These are phyloP conservation scores for Phytopythium litorale DNA, from an alignment of 352 stramenopile species.

Conservation along the genomic window DNA sequence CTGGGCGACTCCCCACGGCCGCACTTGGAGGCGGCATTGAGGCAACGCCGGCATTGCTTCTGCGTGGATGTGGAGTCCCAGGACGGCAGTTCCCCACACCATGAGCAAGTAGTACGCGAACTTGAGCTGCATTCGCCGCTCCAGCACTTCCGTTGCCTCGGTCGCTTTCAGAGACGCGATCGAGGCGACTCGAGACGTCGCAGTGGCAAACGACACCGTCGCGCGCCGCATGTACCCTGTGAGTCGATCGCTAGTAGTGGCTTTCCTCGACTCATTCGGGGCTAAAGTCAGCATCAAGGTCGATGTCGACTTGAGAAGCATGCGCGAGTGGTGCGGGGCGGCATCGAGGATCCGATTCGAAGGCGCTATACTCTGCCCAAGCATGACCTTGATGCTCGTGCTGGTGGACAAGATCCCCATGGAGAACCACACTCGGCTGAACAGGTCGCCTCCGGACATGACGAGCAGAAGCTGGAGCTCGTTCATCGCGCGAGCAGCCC, in stretches of 20 bases:
- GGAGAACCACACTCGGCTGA: constrained; percentile 16
- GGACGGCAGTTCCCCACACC: constrained; percentile 12
- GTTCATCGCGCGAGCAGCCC: constrained; percentile 15
- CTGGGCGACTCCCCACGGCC: constrained; percentile 22
- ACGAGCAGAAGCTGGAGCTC: constrained; percentile 24
- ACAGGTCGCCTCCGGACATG: constrained; percentile 19
- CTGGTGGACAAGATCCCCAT: constrained; percentile 17
- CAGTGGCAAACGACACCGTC: background rate
- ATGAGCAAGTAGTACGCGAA: constrained; percentile 11
- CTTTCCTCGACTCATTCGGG: background rate
- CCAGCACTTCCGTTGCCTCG: constrained; percentile 3
- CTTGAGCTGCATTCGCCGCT: constrained; percentile 8
- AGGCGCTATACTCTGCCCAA: constrained; percentile 7
- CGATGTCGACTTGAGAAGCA: background rate
- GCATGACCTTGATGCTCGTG: constrained; percentile 19
- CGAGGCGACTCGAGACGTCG: background rate
- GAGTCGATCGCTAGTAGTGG: background rate
- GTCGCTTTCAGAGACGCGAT: background rate
- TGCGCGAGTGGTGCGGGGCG: background rate
- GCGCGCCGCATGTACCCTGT: background rate
- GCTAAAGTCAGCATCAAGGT: background rate
- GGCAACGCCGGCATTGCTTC: constrained; percentile 8
- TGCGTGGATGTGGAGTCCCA: constrained; percentile 20
- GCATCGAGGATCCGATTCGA: background rate
- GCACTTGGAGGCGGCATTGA: constrained; percentile 23